Evolutionary conservation across 1,284 basidiomycete species (phyloP).

Genomic region (Gymnopus androsaceus): DNA sequence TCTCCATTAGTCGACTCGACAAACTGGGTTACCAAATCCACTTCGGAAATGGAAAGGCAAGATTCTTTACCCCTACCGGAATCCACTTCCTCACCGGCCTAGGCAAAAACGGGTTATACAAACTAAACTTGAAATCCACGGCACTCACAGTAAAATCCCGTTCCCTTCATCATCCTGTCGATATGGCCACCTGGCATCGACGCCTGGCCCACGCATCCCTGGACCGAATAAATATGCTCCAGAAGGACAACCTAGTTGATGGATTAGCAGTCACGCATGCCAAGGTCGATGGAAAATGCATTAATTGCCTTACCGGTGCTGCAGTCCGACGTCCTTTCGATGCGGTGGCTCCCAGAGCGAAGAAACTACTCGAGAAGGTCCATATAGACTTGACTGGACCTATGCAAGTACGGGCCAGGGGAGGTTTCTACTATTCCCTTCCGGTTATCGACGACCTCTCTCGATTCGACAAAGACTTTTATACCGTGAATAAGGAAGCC

Average conservation of each 20-base stretch:
- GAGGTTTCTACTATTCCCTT: neutral
- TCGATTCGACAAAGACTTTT: conserved; percentile 9
- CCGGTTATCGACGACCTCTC: neutral
- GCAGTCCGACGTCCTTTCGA: conserved; percentile 4
- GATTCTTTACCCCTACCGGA: neutral
- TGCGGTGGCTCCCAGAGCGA: neutral
- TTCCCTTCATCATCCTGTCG: neutral
- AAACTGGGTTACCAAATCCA: neutral
- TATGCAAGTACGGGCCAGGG: neutral
- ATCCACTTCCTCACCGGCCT: neutral
- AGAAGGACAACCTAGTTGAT: conserved; percentile 1
- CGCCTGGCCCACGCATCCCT: neutral
- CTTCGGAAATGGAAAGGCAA: neutral
- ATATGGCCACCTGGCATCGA: neutral
- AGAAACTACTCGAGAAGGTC: neutral
- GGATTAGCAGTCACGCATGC: neutral
- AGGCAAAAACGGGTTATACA: neutral
- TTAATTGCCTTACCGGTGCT: neutral
- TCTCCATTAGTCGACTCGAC: neutral
- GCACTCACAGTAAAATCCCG: neutral
- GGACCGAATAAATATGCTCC: neutral
- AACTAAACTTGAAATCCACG: neutral
- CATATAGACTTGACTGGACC: neutral
- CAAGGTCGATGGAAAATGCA: neutral
- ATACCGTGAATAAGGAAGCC: conserved; percentile 1